Evolutionary conservation across 2,329 filamentous ascomycete species (phyloP).

Genomic region (Pezizomycotina sp.): DNA sequence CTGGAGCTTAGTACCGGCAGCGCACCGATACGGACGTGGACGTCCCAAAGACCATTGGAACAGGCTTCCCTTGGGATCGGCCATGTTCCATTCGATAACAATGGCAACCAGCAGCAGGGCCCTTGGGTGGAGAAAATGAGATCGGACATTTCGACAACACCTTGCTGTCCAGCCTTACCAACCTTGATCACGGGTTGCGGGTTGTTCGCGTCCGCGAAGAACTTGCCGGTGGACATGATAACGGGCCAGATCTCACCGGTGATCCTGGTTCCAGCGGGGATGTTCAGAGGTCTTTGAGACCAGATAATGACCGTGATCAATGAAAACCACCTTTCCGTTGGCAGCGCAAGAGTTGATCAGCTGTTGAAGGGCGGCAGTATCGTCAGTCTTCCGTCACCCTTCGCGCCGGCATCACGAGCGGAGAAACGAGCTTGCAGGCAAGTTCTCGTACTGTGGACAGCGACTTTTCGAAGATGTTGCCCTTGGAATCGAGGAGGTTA

Average conservation of each 20-base stretch:
- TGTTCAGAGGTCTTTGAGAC: conserved; percentile 33
- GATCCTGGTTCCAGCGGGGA: conserved; percentile 37
- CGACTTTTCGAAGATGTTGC: conserved; percentile 62
- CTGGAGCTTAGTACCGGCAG: conserved; percentile 31
- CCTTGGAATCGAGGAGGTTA: conserved; percentile 33
- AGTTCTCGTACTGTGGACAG: conserved; percentile 70
- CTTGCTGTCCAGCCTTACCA: conserved; percentile 36
- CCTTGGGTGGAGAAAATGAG: conserved; percentile 34
- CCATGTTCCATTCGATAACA: conserved; percentile 52
- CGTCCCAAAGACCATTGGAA: conserved; percentile 58
- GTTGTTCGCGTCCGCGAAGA: conserved; percentile 32
- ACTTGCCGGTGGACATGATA: conserved; percentile 35
- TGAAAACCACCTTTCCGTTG: conserved; percentile 31
- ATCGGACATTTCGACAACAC: conserved; percentile 37
- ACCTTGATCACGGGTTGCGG: conserved; percentile 38
- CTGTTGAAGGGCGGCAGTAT: conserved; percentile 68
- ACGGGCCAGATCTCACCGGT: conserved; percentile 41
- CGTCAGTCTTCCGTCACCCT: conserved; percentile 78
- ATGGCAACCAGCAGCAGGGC: conserved; percentile 48
- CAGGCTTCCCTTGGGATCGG: conserved; percentile 33
- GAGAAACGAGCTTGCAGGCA: conserved; percentile 38
- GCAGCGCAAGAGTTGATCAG: conserved; percentile 48
- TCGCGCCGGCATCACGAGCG: conserved; percentile 42
- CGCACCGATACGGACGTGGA: conserved; percentile 83
- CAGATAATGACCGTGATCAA: conserved; percentile 34